phyloP scores from a whole-genome alignment of 345 rosid species.

The Dipteronia dyeriana region DNA sequence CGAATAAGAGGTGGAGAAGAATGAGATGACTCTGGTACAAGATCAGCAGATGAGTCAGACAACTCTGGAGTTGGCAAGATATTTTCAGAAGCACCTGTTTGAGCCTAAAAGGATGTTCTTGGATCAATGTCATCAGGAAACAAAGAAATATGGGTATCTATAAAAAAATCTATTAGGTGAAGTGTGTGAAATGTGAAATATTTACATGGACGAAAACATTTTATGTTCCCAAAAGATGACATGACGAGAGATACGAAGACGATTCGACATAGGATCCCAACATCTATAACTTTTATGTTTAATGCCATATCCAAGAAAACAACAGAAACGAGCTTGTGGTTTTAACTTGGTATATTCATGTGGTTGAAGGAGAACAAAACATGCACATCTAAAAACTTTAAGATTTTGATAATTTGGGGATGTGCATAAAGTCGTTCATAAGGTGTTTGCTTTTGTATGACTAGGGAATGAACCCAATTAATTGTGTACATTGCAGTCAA shows the following conservation, averaged over 20 bases:
- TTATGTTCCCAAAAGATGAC: neutral
- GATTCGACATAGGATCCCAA: too few relatives aligned
- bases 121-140: neutral
- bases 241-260: too few relatives aligned
- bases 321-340: neutral
- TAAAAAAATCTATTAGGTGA: neutral
- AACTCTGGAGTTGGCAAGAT: too few relatives aligned
- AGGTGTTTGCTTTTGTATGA: neutral
- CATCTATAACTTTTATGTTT: too few relatives aligned
- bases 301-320: constrained; percentile 11
- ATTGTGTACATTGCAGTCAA: neutral
- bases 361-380: neutral
- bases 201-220: neutral
- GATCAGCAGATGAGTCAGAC: neutral
- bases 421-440: constrained; percentile 4
- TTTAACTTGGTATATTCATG: constrained; percentile 13
- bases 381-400: constrained; percentile 7
- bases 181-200: neutral
- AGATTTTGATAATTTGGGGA: neutral
- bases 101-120: too few relatives aligned
- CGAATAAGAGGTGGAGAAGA: neutral
- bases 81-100: too few relatives aligned
- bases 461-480: neutral
- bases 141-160: neutral
- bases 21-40: neutral